phyloP scores from a whole-genome alignment of 257 asterid species.

The Nicotiana otophora region DNA sequence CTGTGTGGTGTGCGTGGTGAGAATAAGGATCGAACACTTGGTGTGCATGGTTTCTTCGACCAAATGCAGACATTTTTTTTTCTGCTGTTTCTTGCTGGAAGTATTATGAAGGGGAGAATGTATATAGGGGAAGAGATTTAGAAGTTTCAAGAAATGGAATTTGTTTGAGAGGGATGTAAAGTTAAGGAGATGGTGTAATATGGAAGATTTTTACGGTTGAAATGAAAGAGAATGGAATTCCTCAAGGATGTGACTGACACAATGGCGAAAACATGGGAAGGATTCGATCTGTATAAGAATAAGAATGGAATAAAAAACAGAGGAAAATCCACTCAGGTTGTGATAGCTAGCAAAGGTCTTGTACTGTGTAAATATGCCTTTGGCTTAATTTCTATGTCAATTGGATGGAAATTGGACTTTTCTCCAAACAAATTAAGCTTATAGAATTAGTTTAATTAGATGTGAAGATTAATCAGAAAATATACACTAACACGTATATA shows the following conservation, averaged over 20 bases:
- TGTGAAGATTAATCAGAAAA: not conserved
- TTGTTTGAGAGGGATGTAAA: not conserved
- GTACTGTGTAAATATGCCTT: not conserved
- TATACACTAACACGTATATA: not conserved
- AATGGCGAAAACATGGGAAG: not conserved
- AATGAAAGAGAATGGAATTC: not conserved
- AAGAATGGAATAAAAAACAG: not conserved
- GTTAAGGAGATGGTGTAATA: not conserved
- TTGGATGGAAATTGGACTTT: not conserved
- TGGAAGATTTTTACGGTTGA: not conserved
- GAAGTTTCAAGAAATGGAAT: not conserved
- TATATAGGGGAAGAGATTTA: not conserved
- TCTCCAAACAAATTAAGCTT: not conserved
- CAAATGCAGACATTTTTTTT: slow-evolving; percentile 17
- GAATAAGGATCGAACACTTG: not conserved
- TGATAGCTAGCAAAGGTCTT: not conserved
- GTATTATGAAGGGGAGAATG: not conserved
- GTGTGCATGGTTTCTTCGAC: slow-evolving; percentile 14
- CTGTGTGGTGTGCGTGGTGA: not conserved
- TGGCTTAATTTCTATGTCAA: not conserved
- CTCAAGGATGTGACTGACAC: not conserved
- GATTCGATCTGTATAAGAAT: not conserved
- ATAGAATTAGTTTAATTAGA: not conserved
- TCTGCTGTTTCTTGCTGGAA: not conserved
- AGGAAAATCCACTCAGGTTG: not conserved